phyloP scores from a whole-genome alignment of 495 filamentous ascomycete species.

The Aspergillus ellipticus region DNA sequence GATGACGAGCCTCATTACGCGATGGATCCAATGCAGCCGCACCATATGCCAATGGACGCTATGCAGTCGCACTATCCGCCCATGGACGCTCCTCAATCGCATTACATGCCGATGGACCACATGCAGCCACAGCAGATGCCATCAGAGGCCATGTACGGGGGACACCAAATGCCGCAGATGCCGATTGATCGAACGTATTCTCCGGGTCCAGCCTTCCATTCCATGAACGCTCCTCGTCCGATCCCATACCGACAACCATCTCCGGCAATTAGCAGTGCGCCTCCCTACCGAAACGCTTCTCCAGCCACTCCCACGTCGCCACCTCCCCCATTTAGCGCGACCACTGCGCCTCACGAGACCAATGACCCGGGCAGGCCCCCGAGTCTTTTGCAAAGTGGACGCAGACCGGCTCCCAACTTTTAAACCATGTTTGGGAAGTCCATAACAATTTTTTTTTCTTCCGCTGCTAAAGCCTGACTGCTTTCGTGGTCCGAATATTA shows the following conservation, averaged over 20 bases:
- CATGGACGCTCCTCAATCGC: conserved; percentile 6
- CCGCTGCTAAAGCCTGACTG: neutral
- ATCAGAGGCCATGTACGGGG: neutral
- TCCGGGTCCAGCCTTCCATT: conserved; percentile 3
- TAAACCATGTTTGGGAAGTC: conserved; percentile 27
- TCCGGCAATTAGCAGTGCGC: conserved; percentile 19
- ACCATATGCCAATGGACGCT: conserved; percentile 10
- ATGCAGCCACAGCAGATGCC: neutral
- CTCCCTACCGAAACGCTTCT: conserved; percentile 22
- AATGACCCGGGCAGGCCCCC: conserved; percentile 34
- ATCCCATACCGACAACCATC: conserved; percentile 29
- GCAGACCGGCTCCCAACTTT: conserved; percentile 33
- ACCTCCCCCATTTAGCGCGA: conserved; percentile 31
- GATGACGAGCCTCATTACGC: conserved; percentile 10
- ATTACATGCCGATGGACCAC: conserved; percentile 3
- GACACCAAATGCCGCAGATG: neutral
- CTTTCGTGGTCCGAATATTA: too few relatives aligned
- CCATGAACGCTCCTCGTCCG: conserved; percentile 10
- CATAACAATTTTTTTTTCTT: too few relatives aligned
- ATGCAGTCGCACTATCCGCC: conserved; percentile 8
- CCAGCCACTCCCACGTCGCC: conserved; percentile 31
- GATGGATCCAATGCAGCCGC: conserved; percentile 18
- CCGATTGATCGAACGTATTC: neutral
- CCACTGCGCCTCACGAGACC: conserved; percentile 20
- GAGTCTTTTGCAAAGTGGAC: conserved; percentile 43